Conservation (phyloP, 371 early-diverging fungal species). For the Saksenaea oblongispora region DNA sequence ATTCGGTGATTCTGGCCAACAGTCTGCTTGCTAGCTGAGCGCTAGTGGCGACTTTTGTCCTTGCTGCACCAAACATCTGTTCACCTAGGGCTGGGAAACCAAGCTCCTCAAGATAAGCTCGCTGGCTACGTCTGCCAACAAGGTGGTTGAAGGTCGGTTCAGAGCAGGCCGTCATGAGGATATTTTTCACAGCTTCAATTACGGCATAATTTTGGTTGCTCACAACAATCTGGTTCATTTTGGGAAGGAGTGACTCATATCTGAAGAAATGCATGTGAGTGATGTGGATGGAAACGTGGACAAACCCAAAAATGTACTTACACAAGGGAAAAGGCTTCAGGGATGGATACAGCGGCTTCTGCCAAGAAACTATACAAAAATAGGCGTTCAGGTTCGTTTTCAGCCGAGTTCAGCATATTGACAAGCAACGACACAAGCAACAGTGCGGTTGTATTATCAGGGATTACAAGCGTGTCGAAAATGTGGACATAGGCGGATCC, state of each 20-base stretch:
- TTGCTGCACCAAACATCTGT: conserved; percentile 44
- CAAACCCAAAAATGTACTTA: conserved; percentile 37
- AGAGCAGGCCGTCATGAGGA: conserved; percentile 73
- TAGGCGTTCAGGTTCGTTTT: conserved; percentile 80
- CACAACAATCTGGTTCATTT: conserved; percentile 75
- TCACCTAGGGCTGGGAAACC: conserved; percentile 49
- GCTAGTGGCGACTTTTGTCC: conserved; percentile 45
- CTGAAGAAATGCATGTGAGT: conserved; percentile 24
- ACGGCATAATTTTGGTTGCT: conserved; percentile 71
- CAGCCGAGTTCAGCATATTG: conserved; percentile 80
- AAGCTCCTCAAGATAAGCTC: conserved; percentile 59
- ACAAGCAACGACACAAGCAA: conserved; percentile 78
- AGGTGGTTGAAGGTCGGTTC: conserved; percentile 52
- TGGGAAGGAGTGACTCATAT: conserved; percentile 73
- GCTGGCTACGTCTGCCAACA: conserved; percentile 46
- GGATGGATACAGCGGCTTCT: conserved; percentile 73
- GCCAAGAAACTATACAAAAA: conserved; percentile 85
- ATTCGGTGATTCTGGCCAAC: conserved; percentile 61
- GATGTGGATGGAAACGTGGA: background rate
- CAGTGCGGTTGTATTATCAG: conserved; percentile 70
- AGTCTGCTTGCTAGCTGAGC: conserved; percentile 60
- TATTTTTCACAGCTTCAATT: conserved; percentile 74
- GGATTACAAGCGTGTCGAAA: conserved; percentile 71
- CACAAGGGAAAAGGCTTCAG: conserved; percentile 78
- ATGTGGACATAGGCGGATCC: conserved; percentile 58